These are phyloP conservation scores for Citrus australasica DNA, from an alignment of 345 rosid genomes.

Conservation along the genomic window DNA sequence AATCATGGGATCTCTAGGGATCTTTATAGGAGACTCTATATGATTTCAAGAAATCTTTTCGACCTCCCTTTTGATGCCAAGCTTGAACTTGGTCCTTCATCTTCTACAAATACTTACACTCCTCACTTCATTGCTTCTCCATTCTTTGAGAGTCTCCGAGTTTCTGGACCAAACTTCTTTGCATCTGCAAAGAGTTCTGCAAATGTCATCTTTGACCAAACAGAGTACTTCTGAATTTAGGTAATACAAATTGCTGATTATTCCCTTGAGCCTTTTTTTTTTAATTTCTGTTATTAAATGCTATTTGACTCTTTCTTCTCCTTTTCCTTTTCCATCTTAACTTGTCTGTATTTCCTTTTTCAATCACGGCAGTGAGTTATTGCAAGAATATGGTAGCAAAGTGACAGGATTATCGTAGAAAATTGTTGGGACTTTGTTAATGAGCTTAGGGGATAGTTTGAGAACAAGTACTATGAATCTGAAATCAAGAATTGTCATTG, in stretches of 20 bases:
- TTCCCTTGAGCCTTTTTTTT: neutral
- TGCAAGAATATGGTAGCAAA: conserved; percentile 33
- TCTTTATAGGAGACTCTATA: conserved; percentile 22
- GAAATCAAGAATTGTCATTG: conserved; percentile 40
- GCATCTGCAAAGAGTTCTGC: conserved; percentile 17
- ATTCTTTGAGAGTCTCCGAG: conserved; percentile 37
- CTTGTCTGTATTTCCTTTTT: neutral
- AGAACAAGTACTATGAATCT: conserved; percentile 20
- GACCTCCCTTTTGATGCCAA: conserved; percentile 29
- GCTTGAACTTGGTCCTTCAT: conserved; percentile 32
- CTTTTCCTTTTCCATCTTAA: neutral
- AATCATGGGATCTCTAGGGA: conserved; percentile 37
- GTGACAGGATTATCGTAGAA: conserved; percentile 32
- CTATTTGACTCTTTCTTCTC: neutral
- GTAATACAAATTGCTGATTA: conserved; percentile 7
- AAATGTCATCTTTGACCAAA: conserved; percentile 4
- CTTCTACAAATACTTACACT: conserved; percentile 20
- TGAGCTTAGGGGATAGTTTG: conserved; percentile 24
- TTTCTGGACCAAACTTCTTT: conserved; percentile 33
- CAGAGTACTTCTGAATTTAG: conserved; percentile 28
- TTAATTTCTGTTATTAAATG: neutral
- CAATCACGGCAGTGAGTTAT: conserved; percentile 3
- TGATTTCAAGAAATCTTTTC: conserved; percentile 23
- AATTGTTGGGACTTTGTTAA: conserved; percentile 22
- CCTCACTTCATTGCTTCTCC: conserved; percentile 45